Percentiles rank a stretch among this genome's conserved stretches.
Evolutionary conservation across 257 asterid species (phyloP).

Genomic region (Gardenia jasminoides): DNA sequence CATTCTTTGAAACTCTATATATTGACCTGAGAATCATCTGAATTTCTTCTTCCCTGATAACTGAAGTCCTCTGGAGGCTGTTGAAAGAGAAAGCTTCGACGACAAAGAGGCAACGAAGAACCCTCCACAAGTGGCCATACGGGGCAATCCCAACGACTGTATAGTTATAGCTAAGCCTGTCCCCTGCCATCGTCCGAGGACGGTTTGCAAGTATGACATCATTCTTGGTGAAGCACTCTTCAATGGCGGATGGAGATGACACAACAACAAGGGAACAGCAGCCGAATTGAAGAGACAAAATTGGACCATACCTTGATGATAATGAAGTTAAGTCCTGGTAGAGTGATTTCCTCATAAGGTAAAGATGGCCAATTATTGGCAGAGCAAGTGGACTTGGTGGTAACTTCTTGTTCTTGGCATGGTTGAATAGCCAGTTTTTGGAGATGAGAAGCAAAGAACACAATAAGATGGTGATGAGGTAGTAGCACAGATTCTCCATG

Average conservation of each 20-base stretch:
- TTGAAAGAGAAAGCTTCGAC: constrained; percentile 41
- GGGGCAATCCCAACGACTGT: constrained; percentile 21
- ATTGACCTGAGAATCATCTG: constrained; percentile 22
- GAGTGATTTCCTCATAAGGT: too few relatives aligned
- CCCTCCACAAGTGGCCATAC: constrained; percentile 49
- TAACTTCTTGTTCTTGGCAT: too few relatives aligned
- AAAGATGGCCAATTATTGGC: too few relatives aligned
- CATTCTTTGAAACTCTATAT: background rate
- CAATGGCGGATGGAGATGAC: constrained; percentile 50
- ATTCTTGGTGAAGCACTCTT: constrained; percentile 57
- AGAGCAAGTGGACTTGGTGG: too few relatives aligned
- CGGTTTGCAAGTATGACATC: constrained; percentile 52
- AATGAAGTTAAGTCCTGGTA: constrained; percentile 30
- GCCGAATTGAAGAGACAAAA: constrained; percentile 45
- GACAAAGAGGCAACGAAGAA: constrained; percentile 34
- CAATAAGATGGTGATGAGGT: too few relatives aligned
- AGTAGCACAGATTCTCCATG: too few relatives aligned
- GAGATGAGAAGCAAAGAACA: too few relatives aligned
- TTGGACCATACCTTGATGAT: constrained; percentile 40
- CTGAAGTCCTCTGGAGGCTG: constrained; percentile 39
- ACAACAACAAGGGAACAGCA: constrained; percentile 33
- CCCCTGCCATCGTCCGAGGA: constrained; percentile 36
- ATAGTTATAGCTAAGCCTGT: constrained; percentile 39
- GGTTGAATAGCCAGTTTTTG: too few relatives aligned
- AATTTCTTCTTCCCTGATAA: constrained; percentile 33